phyloP scores from a whole-genome alignment of 169 alveolate species.

The Plasmodium gonderi region DNA sequence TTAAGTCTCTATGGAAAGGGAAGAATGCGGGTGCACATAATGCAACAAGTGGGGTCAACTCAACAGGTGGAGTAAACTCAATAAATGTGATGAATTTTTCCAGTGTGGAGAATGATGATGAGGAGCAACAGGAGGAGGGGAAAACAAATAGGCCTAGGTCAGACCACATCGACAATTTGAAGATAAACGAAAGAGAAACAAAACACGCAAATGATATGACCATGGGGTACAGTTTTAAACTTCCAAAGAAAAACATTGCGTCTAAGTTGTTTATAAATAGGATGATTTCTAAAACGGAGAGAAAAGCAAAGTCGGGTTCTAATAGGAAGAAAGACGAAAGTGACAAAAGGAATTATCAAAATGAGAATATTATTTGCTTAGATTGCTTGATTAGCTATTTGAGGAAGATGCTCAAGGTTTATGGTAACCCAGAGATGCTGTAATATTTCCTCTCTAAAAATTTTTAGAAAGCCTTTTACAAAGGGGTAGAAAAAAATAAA shows the following conservation, averaged over 20 bases:
- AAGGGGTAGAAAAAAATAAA: too few relatives aligned
- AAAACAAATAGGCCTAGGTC: not conserved
- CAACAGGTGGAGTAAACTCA: not conserved
- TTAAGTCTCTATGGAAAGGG: not conserved
- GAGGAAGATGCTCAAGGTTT: slow-evolving; percentile 41
- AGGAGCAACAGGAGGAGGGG: not conserved
- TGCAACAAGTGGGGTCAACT: not conserved
- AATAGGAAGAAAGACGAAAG: not conserved
- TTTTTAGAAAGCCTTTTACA: too few relatives aligned
- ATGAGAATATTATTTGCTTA: slow-evolving; percentile 61
- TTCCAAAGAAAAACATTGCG: not conserved
- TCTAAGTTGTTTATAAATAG: not conserved
- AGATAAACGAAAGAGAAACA: not conserved
- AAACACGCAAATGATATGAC: not conserved
- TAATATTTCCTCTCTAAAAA: too few relatives aligned
- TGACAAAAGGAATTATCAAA: slow-evolving; percentile 6
- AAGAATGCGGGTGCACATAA: not conserved
- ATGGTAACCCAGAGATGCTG: slow-evolving; percentile 54
- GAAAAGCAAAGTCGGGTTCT: not conserved
- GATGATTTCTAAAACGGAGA: not conserved
- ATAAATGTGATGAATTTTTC: not conserved
- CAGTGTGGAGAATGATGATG: not conserved
- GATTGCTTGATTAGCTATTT: slow-evolving; percentile 43
- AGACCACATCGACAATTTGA: not conserved
- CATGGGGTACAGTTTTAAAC: slow-evolving; percentile 31